Evolutionary conservation across 2,329 filamentous ascomycete species (phyloP), one percentile per base, ranked within the genome.

Genomic region (Aureobasidium sp.): DNA sequence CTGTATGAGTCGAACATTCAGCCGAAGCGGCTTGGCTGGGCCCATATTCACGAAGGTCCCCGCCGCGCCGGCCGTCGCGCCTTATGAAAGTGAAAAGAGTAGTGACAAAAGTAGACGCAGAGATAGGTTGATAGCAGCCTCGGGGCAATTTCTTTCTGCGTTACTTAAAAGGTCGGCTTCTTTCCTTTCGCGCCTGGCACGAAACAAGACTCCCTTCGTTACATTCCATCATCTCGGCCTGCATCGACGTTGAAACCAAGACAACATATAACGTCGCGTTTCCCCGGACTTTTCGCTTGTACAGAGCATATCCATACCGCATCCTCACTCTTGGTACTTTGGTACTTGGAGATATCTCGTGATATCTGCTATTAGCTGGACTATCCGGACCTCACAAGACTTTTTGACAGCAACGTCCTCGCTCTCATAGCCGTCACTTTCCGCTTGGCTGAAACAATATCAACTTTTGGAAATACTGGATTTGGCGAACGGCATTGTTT

Each of bases 181-280:
- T 24, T 24, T 19, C 54, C 22, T 57, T 22, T 57, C 31, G 29
- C 42, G 54, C 19, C 54, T 58, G 54, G 54, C 54, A 45, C 40
- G 40, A 57, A n/a, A 22, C 8, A 15, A 35, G 33, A 44, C 54
- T 42, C 42, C 54, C 42, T 47, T 40, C 12, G 22, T 50, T 60
- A 60, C 57, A 50, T 60, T 60, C 57, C 57, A 60, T 50, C 57
- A 60, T 49, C 37, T 50, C 40, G 45, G 44, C 57, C 57, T 60
- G 57, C 57, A 60, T 60, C 57, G 24, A 49, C 57, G 57, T 60
- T 60, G 27, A 31, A 57, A 44, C 40, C 37, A 45, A 45, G 31
- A 42, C 42, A 42, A 45, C 45, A 60, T 50, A 60, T 40, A 60
- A 60, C 57, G 57, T 60, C 5, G 57, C 57, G 11, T 49, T 33